Percentiles rank a stretch among this genome's conserved stretches.
phyloP scores from a whole-genome alignment of 2,329 filamentous ascomycete genomes.

The Fusarium equiseti region DNA sequence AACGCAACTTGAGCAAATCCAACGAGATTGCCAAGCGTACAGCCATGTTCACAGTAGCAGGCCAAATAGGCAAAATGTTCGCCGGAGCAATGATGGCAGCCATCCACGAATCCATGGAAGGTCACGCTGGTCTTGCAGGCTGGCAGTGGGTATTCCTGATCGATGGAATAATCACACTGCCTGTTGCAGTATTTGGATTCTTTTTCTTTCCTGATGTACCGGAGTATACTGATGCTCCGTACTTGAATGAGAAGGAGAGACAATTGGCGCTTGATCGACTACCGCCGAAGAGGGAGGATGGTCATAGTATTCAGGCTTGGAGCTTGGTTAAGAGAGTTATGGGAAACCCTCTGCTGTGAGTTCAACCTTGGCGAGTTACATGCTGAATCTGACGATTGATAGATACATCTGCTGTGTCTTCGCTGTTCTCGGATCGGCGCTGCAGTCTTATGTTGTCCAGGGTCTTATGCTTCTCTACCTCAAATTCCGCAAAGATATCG shows the following conservation, averaged over 20 bases:
- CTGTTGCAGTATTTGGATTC: conserved; percentile 39
- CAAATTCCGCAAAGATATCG: conserved; percentile 36
- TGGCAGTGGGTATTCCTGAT: conserved; percentile 61
- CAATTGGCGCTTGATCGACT: conserved; percentile 49
- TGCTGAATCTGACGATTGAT: neutral
- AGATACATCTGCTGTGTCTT: conserved; percentile 46
- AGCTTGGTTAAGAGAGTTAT: conserved; percentile 49
- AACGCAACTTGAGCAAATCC: conserved; percentile 48
- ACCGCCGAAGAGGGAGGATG: conserved; percentile 51
- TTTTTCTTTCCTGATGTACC: conserved; percentile 48
- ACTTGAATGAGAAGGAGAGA: conserved; percentile 52
- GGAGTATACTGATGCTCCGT: conserved; percentile 53
- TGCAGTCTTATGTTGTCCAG: conserved; percentile 44
- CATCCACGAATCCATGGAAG: conserved; percentile 50
- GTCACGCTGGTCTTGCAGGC: conserved; percentile 54
- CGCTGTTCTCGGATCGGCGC: conserved; percentile 42
- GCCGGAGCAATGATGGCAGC: conserved; percentile 68
- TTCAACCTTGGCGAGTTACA: accelerated
- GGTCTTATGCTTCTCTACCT: conserved; percentile 45
- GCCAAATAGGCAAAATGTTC: conserved; percentile 69
- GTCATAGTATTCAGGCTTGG: conserved; percentile 50
- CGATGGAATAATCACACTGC: conserved; percentile 37
- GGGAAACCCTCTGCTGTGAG: conserved; percentile 47
- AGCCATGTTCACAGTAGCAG: conserved; percentile 69
- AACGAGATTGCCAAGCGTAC: conserved; percentile 69